These are phyloP conservation scores for Erythrophleum fordii DNA, from an alignment of 306 rosid species.

Conservation along the genomic window DNA sequence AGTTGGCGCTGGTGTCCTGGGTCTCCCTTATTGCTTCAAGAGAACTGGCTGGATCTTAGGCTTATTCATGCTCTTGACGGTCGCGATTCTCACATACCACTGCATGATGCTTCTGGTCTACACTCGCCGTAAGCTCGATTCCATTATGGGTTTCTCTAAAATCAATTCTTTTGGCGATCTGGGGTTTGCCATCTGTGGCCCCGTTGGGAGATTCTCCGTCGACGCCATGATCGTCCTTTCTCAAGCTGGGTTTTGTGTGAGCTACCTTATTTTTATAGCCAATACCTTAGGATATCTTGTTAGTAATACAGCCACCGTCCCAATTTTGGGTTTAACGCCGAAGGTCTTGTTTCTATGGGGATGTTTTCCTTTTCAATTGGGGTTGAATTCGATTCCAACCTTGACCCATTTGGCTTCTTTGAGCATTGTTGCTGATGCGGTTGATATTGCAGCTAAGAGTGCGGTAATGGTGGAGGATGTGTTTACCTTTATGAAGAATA, in stretches of 20 bases:
- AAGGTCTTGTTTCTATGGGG: conserved; percentile 60
- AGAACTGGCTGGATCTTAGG: conserved; percentile 67
- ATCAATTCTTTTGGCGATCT: conserved; percentile 68
- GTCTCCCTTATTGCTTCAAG: conserved; percentile 76
- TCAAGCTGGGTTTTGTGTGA: conserved; percentile 70
- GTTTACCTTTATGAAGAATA: conserved; percentile 42
- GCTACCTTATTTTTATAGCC: conserved; percentile 68
- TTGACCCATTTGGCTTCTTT: conserved; percentile 76
- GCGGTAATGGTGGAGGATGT: conserved; percentile 69
- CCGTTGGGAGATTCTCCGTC: conserved; percentile 56
- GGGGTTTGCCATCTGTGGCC: conserved; percentile 63
- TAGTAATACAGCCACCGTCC: neutral
- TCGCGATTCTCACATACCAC: conserved; percentile 63
- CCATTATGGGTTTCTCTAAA: conserved; percentile 43
- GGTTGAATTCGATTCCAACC: conserved; percentile 62
- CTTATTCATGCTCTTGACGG: conserved; percentile 52
- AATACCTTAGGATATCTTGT: conserved; percentile 50
- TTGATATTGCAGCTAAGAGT: conserved; percentile 65
- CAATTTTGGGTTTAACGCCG: conserved; percentile 50
- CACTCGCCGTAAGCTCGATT: conserved; percentile 69
- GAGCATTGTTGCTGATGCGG: conserved; percentile 72
- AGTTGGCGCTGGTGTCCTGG: conserved; percentile 69
- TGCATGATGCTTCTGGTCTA: conserved; percentile 70
- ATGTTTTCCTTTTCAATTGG: conserved; percentile 70
- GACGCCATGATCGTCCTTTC: conserved; percentile 65